A percentile compares a stretch with the other conserved stretches of the same genome.
Evolutionary conservation across 257 asterid genomes (phyloP).

Genomic region (Przewalskia tangutica): DNA sequence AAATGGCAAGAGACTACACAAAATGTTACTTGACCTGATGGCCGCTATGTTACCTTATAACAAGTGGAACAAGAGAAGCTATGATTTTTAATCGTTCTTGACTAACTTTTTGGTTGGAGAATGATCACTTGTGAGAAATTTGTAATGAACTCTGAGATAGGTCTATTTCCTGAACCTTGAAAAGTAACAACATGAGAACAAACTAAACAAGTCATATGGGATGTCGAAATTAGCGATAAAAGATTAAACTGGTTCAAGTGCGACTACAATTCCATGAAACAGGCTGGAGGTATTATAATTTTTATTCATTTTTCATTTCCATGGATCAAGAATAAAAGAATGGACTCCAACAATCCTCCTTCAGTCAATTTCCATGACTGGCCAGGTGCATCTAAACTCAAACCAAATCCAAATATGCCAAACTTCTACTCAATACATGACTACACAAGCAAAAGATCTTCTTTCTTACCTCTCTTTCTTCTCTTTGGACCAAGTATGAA

Average conservation of each 20-base stretch:
- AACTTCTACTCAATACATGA: not conserved
- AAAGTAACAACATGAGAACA: not conserved
- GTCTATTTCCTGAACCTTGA: not conserved
- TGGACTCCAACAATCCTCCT: not conserved
- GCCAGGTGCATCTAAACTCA: not conserved
- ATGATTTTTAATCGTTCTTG: not conserved
- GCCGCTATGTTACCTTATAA: not conserved
- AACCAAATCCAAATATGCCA: not conserved
- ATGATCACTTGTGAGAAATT: not conserved
- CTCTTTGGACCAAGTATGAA: constrained; percentile 52
- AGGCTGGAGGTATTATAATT: not conserved
- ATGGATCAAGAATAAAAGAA: not conserved
- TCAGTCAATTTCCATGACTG: not conserved
- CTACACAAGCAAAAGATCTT: not conserved
- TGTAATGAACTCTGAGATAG: not conserved
- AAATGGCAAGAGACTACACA: not conserved
- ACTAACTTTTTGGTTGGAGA: not conserved
- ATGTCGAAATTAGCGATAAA: not conserved
- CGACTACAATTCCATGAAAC: not conserved
- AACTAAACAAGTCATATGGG: not conserved
- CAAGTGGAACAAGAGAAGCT: not conserved
- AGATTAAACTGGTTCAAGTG: not conserved
- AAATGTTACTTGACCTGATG: not conserved
- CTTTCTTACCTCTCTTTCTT: constrained; percentile 44
- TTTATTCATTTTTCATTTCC: not conserved